Conservation (phyloP, 768 basidiomycete species). For the Leccinum pellstonianum region DNA sequence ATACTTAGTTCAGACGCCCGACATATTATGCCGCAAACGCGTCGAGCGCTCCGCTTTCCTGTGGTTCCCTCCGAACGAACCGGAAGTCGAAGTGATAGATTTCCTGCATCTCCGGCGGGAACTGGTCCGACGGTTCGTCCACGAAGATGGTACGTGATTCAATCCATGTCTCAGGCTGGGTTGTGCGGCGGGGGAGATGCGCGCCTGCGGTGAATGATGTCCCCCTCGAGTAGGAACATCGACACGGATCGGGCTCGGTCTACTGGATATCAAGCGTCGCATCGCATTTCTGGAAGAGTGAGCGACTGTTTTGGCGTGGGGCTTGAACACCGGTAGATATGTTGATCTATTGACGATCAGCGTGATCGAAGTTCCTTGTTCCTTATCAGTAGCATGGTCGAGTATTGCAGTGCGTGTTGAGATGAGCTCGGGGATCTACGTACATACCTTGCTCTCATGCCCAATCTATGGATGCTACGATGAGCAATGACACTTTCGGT, state of each 20-base stretch:
- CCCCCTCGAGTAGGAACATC: conserved; percentile 34
- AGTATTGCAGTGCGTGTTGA: background rate
- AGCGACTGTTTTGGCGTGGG: conserved; percentile 14
- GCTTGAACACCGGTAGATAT: conserved; percentile 7
- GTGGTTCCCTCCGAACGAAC: conserved; percentile 9
- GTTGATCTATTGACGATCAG: background rate
- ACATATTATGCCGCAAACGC: conserved; percentile 31
- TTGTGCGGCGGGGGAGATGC: conserved; percentile 26
- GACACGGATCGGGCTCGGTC: conserved; percentile 19
- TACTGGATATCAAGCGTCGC: conserved; percentile 26
- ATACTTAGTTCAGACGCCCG: conserved; percentile 28
- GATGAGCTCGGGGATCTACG: background rate
- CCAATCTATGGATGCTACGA: background rate
- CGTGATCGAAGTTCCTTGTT: background rate
- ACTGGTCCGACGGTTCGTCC: conserved; percentile 36
- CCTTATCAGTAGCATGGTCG: conserved; percentile 16
- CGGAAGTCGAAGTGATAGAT: background rate
- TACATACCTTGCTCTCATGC: conserved; percentile 7
- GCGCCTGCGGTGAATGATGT: conserved; percentile 27
- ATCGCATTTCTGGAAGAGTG: conserved; percentile 21
- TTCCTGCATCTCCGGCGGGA: conserved; percentile 18
- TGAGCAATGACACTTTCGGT: background rate
- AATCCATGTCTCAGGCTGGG: conserved; percentile 27
- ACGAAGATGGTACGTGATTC: conserved; percentile 25
- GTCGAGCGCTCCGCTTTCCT: conserved; percentile 34